Percentiles rank a stretch among this genome's conserved stretches.
These are phyloP conservation scores for Backusella sp. DNA, from an alignment of 192 early-diverging fungal genomes.

Conservation along the genomic window DNA sequence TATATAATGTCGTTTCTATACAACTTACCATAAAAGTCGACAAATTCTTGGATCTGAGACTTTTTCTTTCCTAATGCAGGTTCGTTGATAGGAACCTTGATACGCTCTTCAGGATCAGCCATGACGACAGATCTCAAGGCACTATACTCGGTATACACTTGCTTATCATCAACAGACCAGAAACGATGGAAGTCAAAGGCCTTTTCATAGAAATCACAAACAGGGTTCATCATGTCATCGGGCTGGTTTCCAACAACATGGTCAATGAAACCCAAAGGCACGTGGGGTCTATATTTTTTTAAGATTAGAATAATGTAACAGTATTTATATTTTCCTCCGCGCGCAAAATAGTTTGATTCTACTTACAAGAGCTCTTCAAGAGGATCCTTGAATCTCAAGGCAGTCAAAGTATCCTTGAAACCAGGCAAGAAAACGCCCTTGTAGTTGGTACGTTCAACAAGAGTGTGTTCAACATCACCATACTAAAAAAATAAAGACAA, in stretches of 20 bases:
- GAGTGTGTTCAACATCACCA: conserved; percentile 96
- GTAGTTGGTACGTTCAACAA: conserved; percentile 82
- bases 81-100: conserved; percentile 99
- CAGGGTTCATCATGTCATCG: conserved; percentile 82
- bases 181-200: conserved; percentile 96
- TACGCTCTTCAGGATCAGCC: conserved; percentile 84
- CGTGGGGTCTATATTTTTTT: conserved; percentile 34
- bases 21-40: conserved; percentile 71
- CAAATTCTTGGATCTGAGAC: conserved; percentile 94
- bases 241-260: conserved; percentile 98
- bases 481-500: conserved; percentile 50
- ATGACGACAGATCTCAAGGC: conserved; percentile 94
- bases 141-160: conserved; percentile 95
- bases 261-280: conserved; percentile 75
- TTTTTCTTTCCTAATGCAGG: conserved; percentile 91
- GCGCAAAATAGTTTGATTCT: not conserved
- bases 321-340: not conserved
- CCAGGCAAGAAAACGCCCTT: conserved; percentile 88
- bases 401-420: conserved; percentile 42
- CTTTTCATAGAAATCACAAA: conserved; percentile 87
- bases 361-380: conserved; percentile 57
- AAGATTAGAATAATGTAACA: not conserved
- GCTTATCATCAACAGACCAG: conserved; percentile 97
- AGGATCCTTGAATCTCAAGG: conserved; percentile 46
- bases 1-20: too few relatives aligned